Evolutionary conservation across 768 basidiomycete genomes (phyloP), one percentile per base, ranked within the genome.

Genomic region (Tephrocybe rancida): DNA sequence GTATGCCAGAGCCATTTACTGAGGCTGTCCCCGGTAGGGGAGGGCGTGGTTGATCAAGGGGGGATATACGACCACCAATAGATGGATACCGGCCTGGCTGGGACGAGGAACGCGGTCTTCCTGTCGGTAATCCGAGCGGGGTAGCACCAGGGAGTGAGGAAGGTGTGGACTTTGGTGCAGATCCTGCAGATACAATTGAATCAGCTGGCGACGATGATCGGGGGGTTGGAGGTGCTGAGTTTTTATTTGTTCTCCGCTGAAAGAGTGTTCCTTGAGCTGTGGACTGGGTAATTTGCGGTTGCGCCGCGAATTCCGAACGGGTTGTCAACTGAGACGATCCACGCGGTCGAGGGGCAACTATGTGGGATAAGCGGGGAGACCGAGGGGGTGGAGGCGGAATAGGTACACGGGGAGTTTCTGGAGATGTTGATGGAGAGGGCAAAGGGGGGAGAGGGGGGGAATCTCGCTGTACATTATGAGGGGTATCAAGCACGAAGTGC

Each of bases 21-120:
- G 61, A 67, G 41, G 68, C 64, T 18, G 73, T 57, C 3, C 62
- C 62, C 44, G 85, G 83, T 24, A 82, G 71, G 18, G 82, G 85
- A 11, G 82, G 86, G 43, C 70, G 46, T 29, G 42, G 76, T 35
- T 74, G 76, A 60, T 82, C 85, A 48, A 72, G 73, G 49, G 75
- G 85, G 37, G 80, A 84, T 57, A 74, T 73, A 43, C 79, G 73
- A 44, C 81, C 78, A 57, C 79, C 76, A 30, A 76, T 56, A 13
- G 87, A 82, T 22, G 88, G 87, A 51, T 88, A 75, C 52, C 88
- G 80, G 24, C 85, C 87, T 38, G 91, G 89, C 58, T 92, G 91
- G 34, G 91, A 92, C 11, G 81, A 83, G 30, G 91, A 88, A 43
- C 91, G 81, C 52, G 64, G 78, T 53, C 91, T 81, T 19, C 75